Percentiles rank a stretch among this genome's conserved stretches.
Conservation (phyloP, 805 yeast species). For the Huiozyma naganishii region DNA sequence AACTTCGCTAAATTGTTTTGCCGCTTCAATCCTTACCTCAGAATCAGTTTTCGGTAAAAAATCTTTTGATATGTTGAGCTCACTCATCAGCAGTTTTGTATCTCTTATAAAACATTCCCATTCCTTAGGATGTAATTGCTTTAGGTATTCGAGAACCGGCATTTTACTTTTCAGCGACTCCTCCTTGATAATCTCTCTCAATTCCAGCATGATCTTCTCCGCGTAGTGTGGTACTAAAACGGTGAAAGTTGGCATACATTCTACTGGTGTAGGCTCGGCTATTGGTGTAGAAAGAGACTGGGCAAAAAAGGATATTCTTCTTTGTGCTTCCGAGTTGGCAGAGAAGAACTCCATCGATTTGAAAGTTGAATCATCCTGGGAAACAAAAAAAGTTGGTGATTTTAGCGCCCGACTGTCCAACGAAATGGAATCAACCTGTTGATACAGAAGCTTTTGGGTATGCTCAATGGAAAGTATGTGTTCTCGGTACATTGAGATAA, state of each 20-base stretch:
- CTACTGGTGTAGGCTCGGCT: constrained; percentile 57
- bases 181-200: constrained; percentile 71
- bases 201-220: constrained; percentile 66
- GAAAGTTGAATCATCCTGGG: constrained; percentile 68
- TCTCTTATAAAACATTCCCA: constrained; percentile 78
- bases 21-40: not conserved
- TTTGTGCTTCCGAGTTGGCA: constrained; percentile 62
- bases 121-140: constrained; percentile 58
- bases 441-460: constrained; percentile 54
- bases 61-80: constrained; percentile 19
- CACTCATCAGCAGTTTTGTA: constrained; percentile 53
- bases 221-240: constrained; percentile 81
- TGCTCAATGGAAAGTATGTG: constrained; percentile 67
- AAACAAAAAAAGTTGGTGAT: constrained; percentile 70
- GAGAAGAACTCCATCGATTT: constrained; percentile 44
- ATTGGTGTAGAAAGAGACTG: constrained; percentile 82
- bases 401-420: constrained; percentile 36
- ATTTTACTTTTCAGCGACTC: constrained; percentile 46
- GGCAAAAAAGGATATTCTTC: constrained; percentile 81
- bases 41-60: not conserved
- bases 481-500: constrained; percentile 73
- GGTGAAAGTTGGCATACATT: constrained; percentile 69
- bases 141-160: constrained; percentile 72
- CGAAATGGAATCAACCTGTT: constrained; percentile 31
- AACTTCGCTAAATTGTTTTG: no score